Percentiles rank a stretch among this genome's conserved stretches.
Conservation (phyloP, 1,284 basidiomycete species). For the Fomes fomentarius region DNA sequence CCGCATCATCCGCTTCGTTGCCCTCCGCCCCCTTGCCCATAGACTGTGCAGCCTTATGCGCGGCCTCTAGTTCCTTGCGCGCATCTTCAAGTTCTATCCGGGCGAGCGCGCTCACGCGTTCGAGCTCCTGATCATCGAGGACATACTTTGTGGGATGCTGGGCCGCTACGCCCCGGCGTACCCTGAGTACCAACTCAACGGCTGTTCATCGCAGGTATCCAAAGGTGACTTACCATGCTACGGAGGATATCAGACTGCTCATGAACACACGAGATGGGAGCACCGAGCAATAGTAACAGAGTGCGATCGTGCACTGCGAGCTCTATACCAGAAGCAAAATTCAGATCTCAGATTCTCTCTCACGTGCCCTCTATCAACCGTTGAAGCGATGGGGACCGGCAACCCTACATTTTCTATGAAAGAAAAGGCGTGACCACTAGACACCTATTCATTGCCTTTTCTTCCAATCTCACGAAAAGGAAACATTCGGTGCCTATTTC, state of each 20-base stretch:
- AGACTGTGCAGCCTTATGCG: conserved; percentile 74
- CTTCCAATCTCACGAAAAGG: no score
- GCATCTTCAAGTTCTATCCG: conserved; percentile 90
- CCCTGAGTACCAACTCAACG: conserved; percentile 54
- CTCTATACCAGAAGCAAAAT: conserved; percentile 14
- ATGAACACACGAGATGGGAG: conserved; percentile 38
- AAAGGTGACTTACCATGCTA: conserved; percentile 49
- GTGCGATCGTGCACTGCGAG: background rate
- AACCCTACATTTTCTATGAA: no score
- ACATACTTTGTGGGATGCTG: conserved; percentile 88
- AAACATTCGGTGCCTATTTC: no score
- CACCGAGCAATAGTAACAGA: background rate
- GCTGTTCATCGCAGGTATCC: background rate
- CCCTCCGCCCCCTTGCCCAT: conserved; percentile 73
- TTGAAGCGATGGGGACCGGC: no score
- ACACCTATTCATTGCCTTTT: no score
- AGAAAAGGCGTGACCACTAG: no score
- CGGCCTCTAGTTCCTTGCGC: conserved; percentile 80
- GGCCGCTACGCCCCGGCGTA: conserved; percentile 79
- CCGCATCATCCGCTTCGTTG: conserved; percentile 52
- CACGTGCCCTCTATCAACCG: conserved; percentile 8
- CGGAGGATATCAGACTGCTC: conserved; percentile 74
- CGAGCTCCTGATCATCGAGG: conserved; percentile 89
- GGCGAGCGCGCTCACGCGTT: conserved; percentile 88
- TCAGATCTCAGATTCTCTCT: conserved; percentile 23